Evolutionary conservation across 306 rosid genomes (phyloP).

Genomic region (Oxytropis ochrocephala): DNA sequence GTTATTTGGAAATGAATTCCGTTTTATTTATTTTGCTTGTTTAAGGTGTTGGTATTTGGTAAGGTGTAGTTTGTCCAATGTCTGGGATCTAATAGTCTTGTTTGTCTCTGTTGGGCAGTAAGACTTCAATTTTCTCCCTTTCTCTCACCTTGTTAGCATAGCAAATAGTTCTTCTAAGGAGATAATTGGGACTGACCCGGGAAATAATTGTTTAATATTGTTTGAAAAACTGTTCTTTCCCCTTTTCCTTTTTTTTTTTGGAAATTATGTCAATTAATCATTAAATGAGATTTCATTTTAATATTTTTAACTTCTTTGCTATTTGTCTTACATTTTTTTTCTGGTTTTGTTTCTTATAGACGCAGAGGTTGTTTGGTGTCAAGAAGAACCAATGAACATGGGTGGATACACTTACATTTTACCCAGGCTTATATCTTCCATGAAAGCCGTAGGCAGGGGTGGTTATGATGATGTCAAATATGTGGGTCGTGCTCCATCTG

Average conservation of each 20-base stretch:
- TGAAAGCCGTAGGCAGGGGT: conserved; percentile 72
- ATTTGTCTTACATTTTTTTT: background rate
- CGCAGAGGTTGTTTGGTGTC: conserved; percentile 96
- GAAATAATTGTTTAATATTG: background rate
- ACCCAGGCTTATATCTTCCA: conserved; percentile 68
- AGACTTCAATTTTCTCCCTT: background rate
- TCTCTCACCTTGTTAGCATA: background rate
- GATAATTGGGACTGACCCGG: background rate
- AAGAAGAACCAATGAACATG: conserved; percentile 99
- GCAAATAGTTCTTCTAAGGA: background rate
- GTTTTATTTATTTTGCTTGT: background rate
- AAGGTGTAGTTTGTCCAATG: background rate
- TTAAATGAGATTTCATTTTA: background rate
- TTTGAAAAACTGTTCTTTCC: background rate
- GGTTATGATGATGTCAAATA: conserved; percentile 64
- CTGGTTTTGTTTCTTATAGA: conserved; percentile 38
- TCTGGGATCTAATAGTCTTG: background rate
- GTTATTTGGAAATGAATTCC: background rate
- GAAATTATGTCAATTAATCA: background rate
- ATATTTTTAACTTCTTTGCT: background rate
- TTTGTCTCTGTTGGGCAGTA: background rate
- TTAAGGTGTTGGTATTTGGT: background rate
- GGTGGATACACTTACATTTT: conserved; percentile 70
- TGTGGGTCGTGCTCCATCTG: conserved; percentile 86
- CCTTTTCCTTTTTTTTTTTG: background rate